A percentile compares a stretch with the other conserved stretches of the same genome.
These are phyloP conservation scores for Aspergillus pseudoglaucus DNA, from an alignment of 2,329 filamentous ascomycete genomes.

Conservation along the genomic window DNA sequence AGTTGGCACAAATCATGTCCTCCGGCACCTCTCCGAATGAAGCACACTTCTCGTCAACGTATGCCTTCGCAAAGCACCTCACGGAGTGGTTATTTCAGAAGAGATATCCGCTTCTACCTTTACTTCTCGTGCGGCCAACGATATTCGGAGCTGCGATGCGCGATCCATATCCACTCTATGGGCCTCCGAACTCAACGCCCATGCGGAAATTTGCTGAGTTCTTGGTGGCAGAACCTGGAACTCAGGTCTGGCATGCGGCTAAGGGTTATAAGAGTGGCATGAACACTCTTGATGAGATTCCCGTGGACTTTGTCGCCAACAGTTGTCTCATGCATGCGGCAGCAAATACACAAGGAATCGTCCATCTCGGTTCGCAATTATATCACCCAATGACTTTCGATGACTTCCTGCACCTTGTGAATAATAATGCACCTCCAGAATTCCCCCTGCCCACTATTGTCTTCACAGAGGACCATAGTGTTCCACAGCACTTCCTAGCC, in stretches of 20 bases:
- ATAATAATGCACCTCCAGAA: slow-evolving; percentile 14
- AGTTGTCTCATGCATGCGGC: slow-evolving; percentile 25
- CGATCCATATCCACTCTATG: slow-evolving; percentile 25
- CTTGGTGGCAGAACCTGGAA: slow-evolving; percentile 19
- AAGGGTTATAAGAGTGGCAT: slow-evolving; percentile 20
- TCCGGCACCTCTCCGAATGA: slow-evolving; percentile 11
- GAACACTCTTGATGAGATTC: slow-evolving; percentile 27
- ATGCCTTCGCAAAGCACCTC: slow-evolving; percentile 26
- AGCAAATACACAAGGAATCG: slow-evolving; percentile 21
- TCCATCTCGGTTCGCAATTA: slow-evolving; percentile 24
- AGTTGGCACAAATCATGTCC: slow-evolving; percentile 17
- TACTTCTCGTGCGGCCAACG: slow-evolving; percentile 24
- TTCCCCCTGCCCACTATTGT: slow-evolving; percentile 18
- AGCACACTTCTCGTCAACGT: slow-evolving; percentile 21
- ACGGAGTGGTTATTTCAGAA: slow-evolving; percentile 24
- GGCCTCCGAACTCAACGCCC: slow-evolving; percentile 24
- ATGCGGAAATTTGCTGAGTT: slow-evolving; percentile 24
- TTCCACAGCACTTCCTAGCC: slow-evolving; percentile 23
- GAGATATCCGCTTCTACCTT: slow-evolving; percentile 21
- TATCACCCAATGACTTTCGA: slow-evolving; percentile 25
- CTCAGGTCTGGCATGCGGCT: slow-evolving; percentile 25
- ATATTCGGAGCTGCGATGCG: slow-evolving; percentile 25
- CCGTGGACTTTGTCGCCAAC: slow-evolving; percentile 29
- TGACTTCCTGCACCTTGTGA: slow-evolving; percentile 15
- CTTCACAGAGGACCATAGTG: slow-evolving; percentile 22